Base-by-base conservation (phyloP, 345 rosid species). In the Pseudoturritis turrita region DNA sequence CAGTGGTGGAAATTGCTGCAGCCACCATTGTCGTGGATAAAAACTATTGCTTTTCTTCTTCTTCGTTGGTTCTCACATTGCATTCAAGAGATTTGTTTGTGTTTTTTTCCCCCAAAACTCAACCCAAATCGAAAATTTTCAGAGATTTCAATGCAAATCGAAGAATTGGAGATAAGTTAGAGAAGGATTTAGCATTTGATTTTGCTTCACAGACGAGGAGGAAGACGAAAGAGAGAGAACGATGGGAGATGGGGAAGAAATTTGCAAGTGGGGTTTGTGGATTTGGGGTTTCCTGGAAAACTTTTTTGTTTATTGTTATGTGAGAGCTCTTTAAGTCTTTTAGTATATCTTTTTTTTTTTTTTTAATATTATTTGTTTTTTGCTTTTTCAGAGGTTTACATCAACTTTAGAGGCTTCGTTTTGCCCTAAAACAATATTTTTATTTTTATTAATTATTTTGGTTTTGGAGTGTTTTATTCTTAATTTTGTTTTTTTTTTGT, bases 1-100 rank as follows among this genome's bases (percentile, higher is more conserved):
- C 75, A 14, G 72, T 63, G 29, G 60, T 64, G 13, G 81, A 73
- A 46, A 83, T 79, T 58, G 78, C 83, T 69, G 84, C 95, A 79
- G 84, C 95, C 84, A 90, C 95, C 97, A 88, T 88, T 66, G 33
- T 88, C 68, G 47, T 43, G 57, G 17, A 14, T 3, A 58, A 57
- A 50, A 31, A 75, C 68, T 31, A 36, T 33, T 3, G 18, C 23
- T 55, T 56, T 26, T 72, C 50, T 50, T 72, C 62, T 44, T 59
- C 44, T 35, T 50, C 53, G 45, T 58, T 39, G 77, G 50, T 64
- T 76, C 80, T 80, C 83, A 83, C 89, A 84, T 88, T 84, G 86
- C 82, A 70, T 74, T 75, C 57, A 62, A 64, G 51, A 66, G 54
- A 29, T 46, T 74, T 31, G n/a, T 28, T 14, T 29, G 3, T 62